Percentiles rank a stretch among this genome's conserved stretches.
phyloP scores from a whole-genome alignment of 768 basidiomycete species.

The Rhizopogon salebrosus region DNA sequence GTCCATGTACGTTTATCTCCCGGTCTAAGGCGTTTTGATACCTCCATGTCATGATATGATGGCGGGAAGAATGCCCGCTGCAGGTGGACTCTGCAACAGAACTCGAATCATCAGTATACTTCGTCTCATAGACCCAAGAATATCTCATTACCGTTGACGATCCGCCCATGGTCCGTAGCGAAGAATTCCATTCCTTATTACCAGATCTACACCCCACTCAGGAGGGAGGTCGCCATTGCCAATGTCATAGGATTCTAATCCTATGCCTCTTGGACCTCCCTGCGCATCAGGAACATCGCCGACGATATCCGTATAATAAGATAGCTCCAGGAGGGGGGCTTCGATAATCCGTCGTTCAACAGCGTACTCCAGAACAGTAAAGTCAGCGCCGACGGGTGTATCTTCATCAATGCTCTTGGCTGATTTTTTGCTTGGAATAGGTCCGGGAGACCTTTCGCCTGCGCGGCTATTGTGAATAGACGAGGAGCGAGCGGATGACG shows the following conservation, averaged over 20 bases:
- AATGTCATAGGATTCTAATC: slow-evolving; percentile 54
- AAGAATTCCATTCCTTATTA: slow-evolving; percentile 68
- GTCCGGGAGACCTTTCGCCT: slow-evolving; percentile 1
- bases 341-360: slow-evolving; percentile 81
- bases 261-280: slow-evolving; percentile 24
- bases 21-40: slow-evolving; percentile 54
- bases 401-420: slow-evolving; percentile 42
- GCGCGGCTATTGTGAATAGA: background rate
- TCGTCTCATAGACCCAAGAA: background rate
- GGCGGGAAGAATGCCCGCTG: slow-evolving; percentile 84
- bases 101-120: background rate
- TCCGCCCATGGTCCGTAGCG: slow-evolving; percentile 97
- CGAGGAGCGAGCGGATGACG: slow-evolving; percentile 23
- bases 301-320: slow-evolving; percentile 83
- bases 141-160: slow-evolving; percentile 64
- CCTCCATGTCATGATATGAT: slow-evolving; percentile 58
- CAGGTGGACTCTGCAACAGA: slow-evolving; percentile 51
- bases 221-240: slow-evolving; percentile 87
- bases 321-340: slow-evolving; percentile 68
- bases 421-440: slow-evolving; percentile 5
- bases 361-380: slow-evolving; percentile 72
- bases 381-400: slow-evolving; percentile 51
- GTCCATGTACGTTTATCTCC: slow-evolving; percentile 86
- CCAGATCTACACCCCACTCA: slow-evolving; percentile 90
- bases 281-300: slow-evolving; percentile 59